Base-by-base conservation (phyloP, 2,329 filamentous ascomycete species). In the Cryphonectria carpinicola region DNA sequence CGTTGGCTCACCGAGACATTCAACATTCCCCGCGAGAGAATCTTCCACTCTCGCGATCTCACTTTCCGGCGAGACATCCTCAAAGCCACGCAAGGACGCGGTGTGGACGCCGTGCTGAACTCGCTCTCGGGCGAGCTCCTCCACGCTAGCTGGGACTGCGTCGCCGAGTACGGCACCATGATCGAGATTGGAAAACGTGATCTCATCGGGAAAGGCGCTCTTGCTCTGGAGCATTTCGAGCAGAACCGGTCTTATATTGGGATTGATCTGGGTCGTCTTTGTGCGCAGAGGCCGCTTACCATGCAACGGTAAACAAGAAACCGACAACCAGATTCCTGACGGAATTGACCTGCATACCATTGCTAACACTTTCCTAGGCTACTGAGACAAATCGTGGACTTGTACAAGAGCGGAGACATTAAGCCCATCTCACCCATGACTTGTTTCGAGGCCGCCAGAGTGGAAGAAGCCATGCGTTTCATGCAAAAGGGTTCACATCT, bases 401-500 rank as follows among this genome's bases (percentile, higher is more conserved):
- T 54, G 52, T 54, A 54, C 60, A 49, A 70, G 19, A 61, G 73
- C 56, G 73, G 74, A 49, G 25, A 68, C 3, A 71, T 76, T 41
- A 58, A 52, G 49, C 73, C 74, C 0, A 73, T 74, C 11, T 63
- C 70, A 4, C 74, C 75, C 28, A 63, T 78, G 14, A 75, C 76
- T 67, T 49, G 64, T 39, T 76, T 78, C 70, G 69, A 69, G 35
- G 74, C 74, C n/a, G 10, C n/a, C 52, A 54, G n/a, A 19, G 52
- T 54, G n/a, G 72, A 72, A 13, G 73, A 79, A 0, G 81, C 81
- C 0, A 81, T 84, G 72, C 75, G 80, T 1, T 76, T 77, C 43
- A 78, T 85, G 74, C 81, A 82, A 67, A 76, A 75, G 39, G 82
- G 82, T 0, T 74, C 77, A 1, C 82, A 83, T 67, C 78, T 84